Conservation (phyloP, 1,284 basidiomycete species). For the Sanghuangporus weigelae region DNA sequence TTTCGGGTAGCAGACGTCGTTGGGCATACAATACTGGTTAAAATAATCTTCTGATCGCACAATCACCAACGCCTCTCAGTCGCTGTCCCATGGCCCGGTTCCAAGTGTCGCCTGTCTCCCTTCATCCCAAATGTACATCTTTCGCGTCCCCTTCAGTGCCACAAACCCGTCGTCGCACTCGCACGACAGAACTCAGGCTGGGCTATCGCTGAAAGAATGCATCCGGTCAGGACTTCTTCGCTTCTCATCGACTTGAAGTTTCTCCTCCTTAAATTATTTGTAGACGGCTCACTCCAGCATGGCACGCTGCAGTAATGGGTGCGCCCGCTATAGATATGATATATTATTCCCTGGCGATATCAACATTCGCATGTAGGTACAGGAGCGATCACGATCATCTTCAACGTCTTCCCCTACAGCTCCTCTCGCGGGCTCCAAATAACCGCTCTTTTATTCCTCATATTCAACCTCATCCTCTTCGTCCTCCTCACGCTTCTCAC, state of each 20-base stretch:
- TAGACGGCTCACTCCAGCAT: slow-evolving; percentile 14
- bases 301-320: slow-evolving; percentile 15
- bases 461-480: slow-evolving; percentile 63
- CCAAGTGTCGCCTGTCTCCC: too few species aligned
- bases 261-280: not conserved
- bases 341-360: not conserved
- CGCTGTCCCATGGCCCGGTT: too few species aligned
- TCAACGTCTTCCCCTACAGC: slow-evolving; percentile 50
- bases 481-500: slow-evolving; percentile 43
- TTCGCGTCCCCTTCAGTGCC: too few species aligned
- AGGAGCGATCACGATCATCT: slow-evolving; percentile 48
- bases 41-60: too few species aligned
- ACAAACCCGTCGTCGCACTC: too few species aligned
- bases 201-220: not conserved
- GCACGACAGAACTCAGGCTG: too few species aligned
- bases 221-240: not conserved
- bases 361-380: slow-evolving; percentile 38
- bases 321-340: not conserved
- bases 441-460: slow-evolving; percentile 52
- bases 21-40: too few species aligned
- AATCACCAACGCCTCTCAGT: too few species aligned
- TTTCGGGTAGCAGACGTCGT: too few species aligned
- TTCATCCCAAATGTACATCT: too few species aligned
- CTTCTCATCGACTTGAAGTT: not conserved
- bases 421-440: slow-evolving; percentile 33